Base-by-base conservation (phyloP, 306 rosid genomes). In the Prunus mongolica region DNA sequence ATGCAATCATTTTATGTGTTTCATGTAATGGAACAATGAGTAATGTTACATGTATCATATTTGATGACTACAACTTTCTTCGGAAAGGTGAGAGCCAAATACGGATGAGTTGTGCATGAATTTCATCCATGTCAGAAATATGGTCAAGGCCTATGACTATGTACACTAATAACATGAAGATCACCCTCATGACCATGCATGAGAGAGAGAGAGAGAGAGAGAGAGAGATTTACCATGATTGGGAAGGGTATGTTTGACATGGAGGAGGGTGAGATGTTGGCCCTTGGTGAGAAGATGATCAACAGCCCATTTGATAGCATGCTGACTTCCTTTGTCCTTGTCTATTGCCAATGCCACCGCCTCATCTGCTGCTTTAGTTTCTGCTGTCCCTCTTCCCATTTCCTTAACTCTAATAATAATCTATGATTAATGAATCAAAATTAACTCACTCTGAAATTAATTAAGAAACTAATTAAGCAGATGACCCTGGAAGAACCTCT, bases 271-370 rank as follows among this genome's bases (percentile, higher is more conserved):
- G 24, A 94, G 78, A 65, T 57, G 32, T 83, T 92, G 97, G 45
- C 92, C 96, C 76, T 81, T 88, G 13, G 86, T 86, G 62, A 92
- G 86, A 76, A 94, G 94, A 81, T 87, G 87, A 25, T 94, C 96
- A 38, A 92, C 83, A 0, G 93, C 83, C 98, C 98, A 94, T 84
- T 92, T 94, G 13, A 92, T 84, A 61, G 98, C 98, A 19, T 76
- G 78, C 72, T 92, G 97, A 74, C 97, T 94, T 63, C 89, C 85
- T 76, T 90, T 92, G 83, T 92, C 96, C 25, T 80, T 90, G 66
- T 94, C 96, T 19, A 94, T 85, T 2, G 98, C 98, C 74, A 94
- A 96, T 0, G 95, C 95, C 13, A 94, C 96, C 20, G 71, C 56
- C 45, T 84, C 96, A 0, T 84, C 76, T 45, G 72, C 79, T 55